phyloP scores from a whole-genome alignment of 2,329 filamentous ascomycete species.

The Fusarium albidum region DNA sequence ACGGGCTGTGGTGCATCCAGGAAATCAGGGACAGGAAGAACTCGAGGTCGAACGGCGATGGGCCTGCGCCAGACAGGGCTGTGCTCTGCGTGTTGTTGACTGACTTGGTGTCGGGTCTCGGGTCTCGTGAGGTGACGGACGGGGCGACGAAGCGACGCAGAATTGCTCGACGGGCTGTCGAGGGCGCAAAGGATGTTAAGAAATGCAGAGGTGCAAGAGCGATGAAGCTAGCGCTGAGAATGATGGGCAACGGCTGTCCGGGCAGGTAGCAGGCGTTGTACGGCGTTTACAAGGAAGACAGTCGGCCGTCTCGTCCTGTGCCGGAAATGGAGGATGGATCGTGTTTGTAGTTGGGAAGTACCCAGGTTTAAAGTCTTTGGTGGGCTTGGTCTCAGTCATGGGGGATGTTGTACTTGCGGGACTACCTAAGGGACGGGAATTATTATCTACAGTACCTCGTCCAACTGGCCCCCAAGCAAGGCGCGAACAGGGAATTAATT shows the following conservation, averaged over 20 bases:
- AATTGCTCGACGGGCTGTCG: conserved; percentile 10
- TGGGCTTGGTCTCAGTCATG: too few species aligned
- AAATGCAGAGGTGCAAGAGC: conserved; percentile 4
- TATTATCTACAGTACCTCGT: not conserved
- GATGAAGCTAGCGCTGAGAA: conserved; percentile 16
- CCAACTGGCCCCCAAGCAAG: conserved; percentile 25
- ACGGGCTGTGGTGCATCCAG: conserved; percentile 15
- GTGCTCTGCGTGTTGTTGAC: conserved; percentile 20
- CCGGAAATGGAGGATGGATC: conserved; percentile 17
- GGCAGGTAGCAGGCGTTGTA: conserved; percentile 12
- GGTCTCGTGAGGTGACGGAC: conserved; percentile 34
- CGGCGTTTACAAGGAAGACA: conserved; percentile 14
- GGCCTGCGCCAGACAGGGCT: conserved; percentile 16
- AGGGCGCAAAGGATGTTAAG: not conserved
- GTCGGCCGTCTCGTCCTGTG: conserved; percentile 18
- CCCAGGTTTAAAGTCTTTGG: conserved; percentile 28
- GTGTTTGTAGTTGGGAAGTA: conserved; percentile 25
- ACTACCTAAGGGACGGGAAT: conserved; percentile 16
- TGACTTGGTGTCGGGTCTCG: conserved; percentile 18
- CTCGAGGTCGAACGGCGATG: conserved; percentile 17
- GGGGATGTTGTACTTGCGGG: conserved; percentile 1
- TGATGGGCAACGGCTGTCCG: conserved; percentile 14
- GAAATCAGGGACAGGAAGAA: conserved; percentile 9
- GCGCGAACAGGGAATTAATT: conserved; percentile 37
- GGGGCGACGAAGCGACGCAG: conserved; percentile 28